Evolutionary conservation across 257 asterid genomes (phyloP).

Genomic region (Rehmannia glutinosa): DNA sequence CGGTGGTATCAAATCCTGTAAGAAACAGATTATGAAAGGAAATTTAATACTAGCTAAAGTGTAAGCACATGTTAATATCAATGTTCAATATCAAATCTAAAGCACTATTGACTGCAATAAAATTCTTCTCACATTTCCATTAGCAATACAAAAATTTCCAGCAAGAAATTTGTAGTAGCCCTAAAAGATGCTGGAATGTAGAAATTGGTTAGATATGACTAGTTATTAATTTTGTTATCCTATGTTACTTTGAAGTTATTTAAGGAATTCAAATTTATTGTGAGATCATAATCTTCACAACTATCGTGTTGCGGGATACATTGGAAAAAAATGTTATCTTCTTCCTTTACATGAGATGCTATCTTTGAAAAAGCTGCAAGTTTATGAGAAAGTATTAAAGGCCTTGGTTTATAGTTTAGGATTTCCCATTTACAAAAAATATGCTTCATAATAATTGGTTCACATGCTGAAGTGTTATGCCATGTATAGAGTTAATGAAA

Average conservation of each 20-base stretch:
- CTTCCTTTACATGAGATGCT: too few relatives aligned
- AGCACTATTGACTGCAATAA: neutral
- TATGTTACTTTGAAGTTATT: neutral
- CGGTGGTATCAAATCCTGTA: slow-evolving; percentile 91
- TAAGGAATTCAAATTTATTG: neutral
- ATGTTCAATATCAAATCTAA: slow-evolving; percentile 6
- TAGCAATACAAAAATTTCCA: slow-evolving; percentile 2
- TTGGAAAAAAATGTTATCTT: too few relatives aligned
- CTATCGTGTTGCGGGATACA: too few relatives aligned
- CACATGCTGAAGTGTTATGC: too few relatives aligned
- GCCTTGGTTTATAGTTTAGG: too few relatives aligned
- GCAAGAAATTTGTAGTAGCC: neutral
- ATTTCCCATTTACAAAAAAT: too few relatives aligned
- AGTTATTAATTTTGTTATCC: neutral
- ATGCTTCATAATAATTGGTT: too few relatives aligned
- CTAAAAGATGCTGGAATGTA: neutral
- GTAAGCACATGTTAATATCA: neutral
- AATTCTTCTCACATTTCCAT: slow-evolving; percentile 1
- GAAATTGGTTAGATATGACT: neutral
- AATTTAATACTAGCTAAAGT: slow-evolving; percentile 2
- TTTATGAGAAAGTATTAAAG: too few relatives aligned
- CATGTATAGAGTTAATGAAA: too few relatives aligned
- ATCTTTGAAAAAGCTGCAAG: too few relatives aligned
- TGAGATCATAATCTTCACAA: neutral
- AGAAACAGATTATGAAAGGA: slow-evolving; percentile 4